These are phyloP conservation scores for Rhododendron vialii DNA, from an alignment of 148 eudicot species.

Conservation along the genomic window DNA sequence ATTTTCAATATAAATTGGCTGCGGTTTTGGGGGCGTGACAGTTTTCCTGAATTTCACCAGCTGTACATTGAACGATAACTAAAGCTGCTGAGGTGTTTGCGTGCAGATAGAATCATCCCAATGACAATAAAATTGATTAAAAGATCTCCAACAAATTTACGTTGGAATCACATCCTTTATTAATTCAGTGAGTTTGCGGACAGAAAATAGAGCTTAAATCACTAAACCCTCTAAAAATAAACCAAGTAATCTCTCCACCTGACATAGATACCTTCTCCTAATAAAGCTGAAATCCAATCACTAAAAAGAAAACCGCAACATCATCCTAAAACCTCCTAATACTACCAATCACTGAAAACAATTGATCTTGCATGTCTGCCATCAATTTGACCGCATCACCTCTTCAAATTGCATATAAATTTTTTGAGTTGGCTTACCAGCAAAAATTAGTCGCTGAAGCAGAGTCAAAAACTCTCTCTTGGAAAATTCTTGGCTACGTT, in stretches of 20 bases:
- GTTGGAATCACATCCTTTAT: neutral
- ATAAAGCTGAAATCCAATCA: neutral
- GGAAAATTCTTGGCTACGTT: conserved; percentile 67
- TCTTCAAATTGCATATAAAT: neutral
- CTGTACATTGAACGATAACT: neutral
- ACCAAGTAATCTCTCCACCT: neutral
- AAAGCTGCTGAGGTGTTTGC: neutral
- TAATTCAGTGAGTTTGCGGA: neutral
- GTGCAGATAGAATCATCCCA: neutral
- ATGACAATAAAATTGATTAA: neutral
- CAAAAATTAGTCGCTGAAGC: neutral
- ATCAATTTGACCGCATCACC: neutral
- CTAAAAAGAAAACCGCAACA: neutral
- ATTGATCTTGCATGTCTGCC: neutral
- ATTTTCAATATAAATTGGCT: neutral
- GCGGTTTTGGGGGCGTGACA: neutral
- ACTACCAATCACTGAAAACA: neutral
- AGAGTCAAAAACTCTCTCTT: conserved; percentile 20
- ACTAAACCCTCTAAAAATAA: neutral
- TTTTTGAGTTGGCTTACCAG: neutral
- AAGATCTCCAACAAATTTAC: neutral
- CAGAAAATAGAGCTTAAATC: neutral
- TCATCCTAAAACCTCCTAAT: neutral
- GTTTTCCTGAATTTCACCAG: neutral
- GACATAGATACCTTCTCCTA: neutral